Percentiles rank a stretch among this genome's conserved stretches.
Evolutionary conservation across 208 protist genomes (phyloP).

Genomic region (Cochliopodium minus): DNA sequence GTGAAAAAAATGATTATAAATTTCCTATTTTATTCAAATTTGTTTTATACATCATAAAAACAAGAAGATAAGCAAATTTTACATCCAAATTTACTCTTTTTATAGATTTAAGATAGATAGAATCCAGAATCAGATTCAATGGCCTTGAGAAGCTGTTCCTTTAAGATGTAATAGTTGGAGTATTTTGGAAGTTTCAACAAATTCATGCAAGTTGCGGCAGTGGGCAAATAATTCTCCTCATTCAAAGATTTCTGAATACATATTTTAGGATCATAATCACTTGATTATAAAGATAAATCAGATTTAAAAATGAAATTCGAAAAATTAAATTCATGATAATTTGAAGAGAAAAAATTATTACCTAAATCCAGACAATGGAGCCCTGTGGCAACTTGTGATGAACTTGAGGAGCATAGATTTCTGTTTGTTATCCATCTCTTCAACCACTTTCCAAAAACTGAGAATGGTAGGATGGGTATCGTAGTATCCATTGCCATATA

Average conservation of each 20-base stretch:
- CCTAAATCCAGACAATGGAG: slow-evolving; percentile 71
- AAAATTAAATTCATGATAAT: too few species aligned
- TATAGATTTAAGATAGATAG: too few species aligned
- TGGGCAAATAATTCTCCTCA: slow-evolving; percentile 43
- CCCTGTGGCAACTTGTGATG: slow-evolving; percentile 48
- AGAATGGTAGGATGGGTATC: slow-evolving; percentile 31
- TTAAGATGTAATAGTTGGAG: slow-evolving; percentile 32
- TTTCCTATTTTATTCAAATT: too few species aligned
- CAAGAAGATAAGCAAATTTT: too few species aligned
- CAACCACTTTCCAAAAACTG: slow-evolving; percentile 65
- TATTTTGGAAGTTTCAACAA: slow-evolving; percentile 70
- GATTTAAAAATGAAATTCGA: too few species aligned
- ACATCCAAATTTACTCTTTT: too few species aligned
- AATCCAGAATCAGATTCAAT: slow-evolving; percentile 60
- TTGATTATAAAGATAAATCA: too few species aligned
- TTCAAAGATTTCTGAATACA: slow-evolving; percentile 30
- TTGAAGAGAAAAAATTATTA: too few species aligned
- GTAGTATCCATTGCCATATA: slow-evolving; percentile 50
- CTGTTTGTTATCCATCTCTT: slow-evolving; percentile 41
- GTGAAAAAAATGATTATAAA: too few species aligned
- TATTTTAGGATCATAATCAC: slow-evolving; percentile 61
- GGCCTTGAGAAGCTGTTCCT: slow-evolving; percentile 59
- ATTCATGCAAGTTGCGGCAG: slow-evolving; percentile 69
- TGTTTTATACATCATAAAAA: too few species aligned
- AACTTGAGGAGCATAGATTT: slow-evolving; percentile 61